These are phyloP conservation scores for Fraxinus ornus DNA, from an alignment of 305 asterid genomes.

Conservation along the genomic window DNA sequence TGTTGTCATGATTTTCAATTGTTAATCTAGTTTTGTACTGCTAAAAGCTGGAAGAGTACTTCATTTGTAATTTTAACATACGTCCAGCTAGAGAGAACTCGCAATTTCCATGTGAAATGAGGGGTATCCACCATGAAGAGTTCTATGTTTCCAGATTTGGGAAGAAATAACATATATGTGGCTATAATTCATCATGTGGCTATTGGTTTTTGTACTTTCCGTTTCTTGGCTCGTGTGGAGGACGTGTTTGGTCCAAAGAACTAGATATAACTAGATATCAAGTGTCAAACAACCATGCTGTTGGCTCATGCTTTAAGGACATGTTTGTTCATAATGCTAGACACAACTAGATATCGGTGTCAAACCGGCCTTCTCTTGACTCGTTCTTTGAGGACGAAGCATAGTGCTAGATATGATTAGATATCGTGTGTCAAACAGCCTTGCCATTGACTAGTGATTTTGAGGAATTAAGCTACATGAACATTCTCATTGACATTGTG, in stretches of 20 bases:
- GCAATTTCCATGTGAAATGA: slow-evolving; percentile 10
- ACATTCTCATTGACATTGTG: too few relatives aligned
- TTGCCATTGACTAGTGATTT: neutral
- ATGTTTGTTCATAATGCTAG: neutral
- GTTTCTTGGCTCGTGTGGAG: neutral
- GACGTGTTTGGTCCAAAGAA: neutral
- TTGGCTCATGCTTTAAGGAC: neutral
- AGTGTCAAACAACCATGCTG: neutral
- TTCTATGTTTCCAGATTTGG: slow-evolving; percentile 2
- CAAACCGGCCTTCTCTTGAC: too few relatives aligned
- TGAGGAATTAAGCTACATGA: too few relatives aligned
- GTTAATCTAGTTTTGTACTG: slow-evolving; percentile 24
- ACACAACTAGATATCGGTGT: neutral
- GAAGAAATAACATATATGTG: neutral
- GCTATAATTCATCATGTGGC: neutral
- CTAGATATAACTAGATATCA: neutral
- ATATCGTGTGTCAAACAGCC: neutral
- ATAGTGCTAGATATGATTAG: too few relatives aligned
- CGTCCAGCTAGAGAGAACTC: slow-evolving; percentile 7
- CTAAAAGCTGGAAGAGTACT: slow-evolving; percentile 19
- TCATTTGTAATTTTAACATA: slow-evolving; percentile 15
- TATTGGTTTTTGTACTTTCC: neutral
- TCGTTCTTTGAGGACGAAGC: too few relatives aligned
- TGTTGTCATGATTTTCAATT: slow-evolving; percentile 16
- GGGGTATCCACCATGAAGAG: slow-evolving; percentile 19